Evolutionary conservation across 768 basidiomycete species (phyloP), one percentile per base, ranked within the genome.

Genomic region (Gymnopilus junonius): DNA sequence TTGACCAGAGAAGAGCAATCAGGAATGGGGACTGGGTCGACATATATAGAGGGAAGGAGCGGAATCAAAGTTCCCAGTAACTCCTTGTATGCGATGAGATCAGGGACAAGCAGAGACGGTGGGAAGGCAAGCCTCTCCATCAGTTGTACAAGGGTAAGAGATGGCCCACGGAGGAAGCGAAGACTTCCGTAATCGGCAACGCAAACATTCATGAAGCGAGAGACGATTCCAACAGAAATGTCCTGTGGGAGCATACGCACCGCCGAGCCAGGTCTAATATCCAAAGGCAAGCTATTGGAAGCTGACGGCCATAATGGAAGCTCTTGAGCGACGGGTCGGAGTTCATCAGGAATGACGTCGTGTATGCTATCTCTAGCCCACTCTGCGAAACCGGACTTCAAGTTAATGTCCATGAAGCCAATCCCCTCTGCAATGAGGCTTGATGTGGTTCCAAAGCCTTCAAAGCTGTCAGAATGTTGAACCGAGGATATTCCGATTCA

Each of bases 231-330:
- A 8, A 64, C 39, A 11, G 54, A 34, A 21, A 72, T 50, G 6
- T 51, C 58, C 15, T 25, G 11, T 4, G 65, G 70, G 29, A 71
- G 65, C 51, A 67, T 64, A 42, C 45, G 56, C 14, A 70, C 59
- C 8, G 65, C 69, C 29, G 58, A 65, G 15, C 65, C 65, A 21
- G 58, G 45, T 20, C 69, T 66, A 54, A 68, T 68, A 48, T 63
- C 63, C 20, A 40, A 61, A 8, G 54, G 46, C 50, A 57, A 55
- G 48, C 35, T 66, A 56, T 39, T 51, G 32, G 54, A 65, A 25
- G 55, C 62, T 3, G 69, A 71, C 6, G 65, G 69, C 78, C 77
- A 78, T 20, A 79, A 73, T 14, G 80, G 79, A 46, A 82, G 71
- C n/a, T 43, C 51, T 29, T 51, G 64, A 2, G 74, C 76, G 17